Evolutionary conservation across 371 early-diverging fungal species (phyloP).

Genomic region (Apophysomyces ossiformis): DNA sequence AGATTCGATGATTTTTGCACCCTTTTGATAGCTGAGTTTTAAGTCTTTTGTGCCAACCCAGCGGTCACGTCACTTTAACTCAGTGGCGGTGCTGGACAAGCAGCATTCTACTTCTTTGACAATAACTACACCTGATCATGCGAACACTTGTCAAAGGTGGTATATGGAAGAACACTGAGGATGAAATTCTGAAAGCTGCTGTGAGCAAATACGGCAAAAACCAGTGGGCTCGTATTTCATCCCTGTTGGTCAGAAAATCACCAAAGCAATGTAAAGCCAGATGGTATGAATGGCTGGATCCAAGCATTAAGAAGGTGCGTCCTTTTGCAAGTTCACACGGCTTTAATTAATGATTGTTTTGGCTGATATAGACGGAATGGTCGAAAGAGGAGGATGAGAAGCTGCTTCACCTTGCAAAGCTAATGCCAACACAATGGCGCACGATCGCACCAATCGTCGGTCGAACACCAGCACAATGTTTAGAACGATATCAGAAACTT

Average conservation of each 20-base stretch:
- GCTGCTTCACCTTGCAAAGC: conserved; percentile 93
- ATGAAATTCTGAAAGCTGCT: conserved; percentile 97
- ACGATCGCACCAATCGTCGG: conserved; percentile 98
- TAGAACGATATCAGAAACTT: conserved; percentile 94
- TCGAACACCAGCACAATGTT: conserved; percentile 97
- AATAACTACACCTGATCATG: conserved; percentile 24
- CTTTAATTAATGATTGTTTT: neutral
- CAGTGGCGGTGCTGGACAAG: too few species aligned
- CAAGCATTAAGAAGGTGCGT: conserved; percentile 91
- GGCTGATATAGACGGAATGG: conserved; percentile 86
- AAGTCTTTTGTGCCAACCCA: too few species aligned
- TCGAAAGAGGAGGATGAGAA: conserved; percentile 98
- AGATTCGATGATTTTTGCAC: too few species aligned
- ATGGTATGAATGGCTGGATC: conserved; percentile 99
- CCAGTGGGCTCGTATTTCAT: conserved; percentile 98
- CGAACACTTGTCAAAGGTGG: conserved; percentile 67
- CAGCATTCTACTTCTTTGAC: too few species aligned
- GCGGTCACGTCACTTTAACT: too few species aligned
- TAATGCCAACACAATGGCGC: conserved; percentile 99
- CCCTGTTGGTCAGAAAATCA: conserved; percentile 92
- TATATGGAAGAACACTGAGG: conserved; percentile 93
- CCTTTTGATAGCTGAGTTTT: too few species aligned
- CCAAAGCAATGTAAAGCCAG: conserved; percentile 99
- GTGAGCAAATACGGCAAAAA: conserved; percentile 99
- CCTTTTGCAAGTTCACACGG: neutral